Base-by-base conservation (phyloP, 1,139 yeast genomes). In the Candida tropicalis region DNA sequence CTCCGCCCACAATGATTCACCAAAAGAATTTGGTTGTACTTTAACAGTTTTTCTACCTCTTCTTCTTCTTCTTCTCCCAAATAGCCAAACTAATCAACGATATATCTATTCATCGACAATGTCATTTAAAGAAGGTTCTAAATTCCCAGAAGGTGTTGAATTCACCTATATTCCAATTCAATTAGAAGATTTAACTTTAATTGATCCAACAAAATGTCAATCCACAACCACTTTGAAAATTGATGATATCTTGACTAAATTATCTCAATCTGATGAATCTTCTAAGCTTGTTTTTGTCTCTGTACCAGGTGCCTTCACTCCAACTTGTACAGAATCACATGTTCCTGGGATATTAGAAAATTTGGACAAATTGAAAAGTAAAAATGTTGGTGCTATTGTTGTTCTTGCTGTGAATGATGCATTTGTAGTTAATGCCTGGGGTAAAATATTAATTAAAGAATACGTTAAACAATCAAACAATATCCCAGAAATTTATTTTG, bases 271-370 rank as follows among this genome's bases (percentile, higher is more conserved):
- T n/a, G n/a, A 75, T 62, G 43, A 34, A 4, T 29, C 42, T 10
- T 55, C 62, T 10, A 79, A 77, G 51, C 72, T 87, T 34, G 80
- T 87, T 37, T 72, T 89, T 56, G 88, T 90, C 26, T 75, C 91
- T 42, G 95, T 87, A 24, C 96, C 96, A 45, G 96, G 95, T 42
- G 96, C 97, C 8, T 89, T 88, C 73, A 87, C 96, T 20, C 96
- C 96, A 49, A 82, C 95, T 3, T 89, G 97, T 68, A 82, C 95
- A 17, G 87, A 81, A 50, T 69, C 75, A 51, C 97, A 90, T 66
- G 78, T 90, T 52, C 97, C 97, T 20, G 87, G 82, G 8, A 86
- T 74, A 65, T 68, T 89, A 47, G 61, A 68, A 42, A 68, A 79
- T 43, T 61, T 77, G 44, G 63, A 59, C 10, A 76, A 82, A 48